phyloP scores from a whole-genome alignment of 2,329 filamentous ascomycete genomes.

The Clathrospora elynae region DNA sequence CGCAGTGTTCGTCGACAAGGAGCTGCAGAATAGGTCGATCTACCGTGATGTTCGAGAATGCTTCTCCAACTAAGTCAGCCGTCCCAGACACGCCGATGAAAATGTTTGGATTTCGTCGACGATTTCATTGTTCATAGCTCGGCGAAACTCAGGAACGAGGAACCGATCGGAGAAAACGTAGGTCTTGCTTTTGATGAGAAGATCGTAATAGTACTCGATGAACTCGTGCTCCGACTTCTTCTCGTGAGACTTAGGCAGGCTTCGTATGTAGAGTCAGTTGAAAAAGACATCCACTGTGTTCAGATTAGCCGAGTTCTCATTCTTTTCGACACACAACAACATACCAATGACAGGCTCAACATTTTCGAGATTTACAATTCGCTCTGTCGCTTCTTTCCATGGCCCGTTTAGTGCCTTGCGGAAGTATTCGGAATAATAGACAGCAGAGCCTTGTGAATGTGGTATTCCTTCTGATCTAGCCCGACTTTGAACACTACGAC shows the following conservation, averaged over 20 bases:
- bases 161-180: slow-evolving; percentile 17
- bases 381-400: slow-evolving; percentile 16
- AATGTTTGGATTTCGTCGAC: background rate
- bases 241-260: slow-evolving; percentile 2
- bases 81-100: background rate
- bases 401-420: slow-evolving; percentile 14
- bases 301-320: too few species aligned
- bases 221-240: background rate
- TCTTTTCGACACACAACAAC: too few species aligned
- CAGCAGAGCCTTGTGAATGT: slow-evolving; percentile 18
- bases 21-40: slow-evolving; percentile 1
- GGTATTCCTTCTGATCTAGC: slow-evolving; percentile 6
- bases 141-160: slow-evolving; percentile 5
- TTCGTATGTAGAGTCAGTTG: slow-evolving; percentile 16
- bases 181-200: background rate
- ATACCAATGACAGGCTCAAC: slow-evolving; percentile 3
- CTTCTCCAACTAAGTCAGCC: background rate
- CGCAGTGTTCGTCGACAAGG: slow-evolving; percentile 3
- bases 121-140: slow-evolving; percentile 6
- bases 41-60: background rate
- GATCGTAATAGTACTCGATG: background rate
- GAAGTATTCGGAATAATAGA: slow-evolving; percentile 21
- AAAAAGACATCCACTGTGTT: slow-evolving; percentile 16
- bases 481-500: slow-evolving; percentile 15
- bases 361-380: slow-evolving; percentile 6